Evolutionary conservation across 2,329 filamentous ascomycete genomes (phyloP), one percentile per base, ranked within the genome.

Genomic region (Akanthomyces muscarius): DNA sequence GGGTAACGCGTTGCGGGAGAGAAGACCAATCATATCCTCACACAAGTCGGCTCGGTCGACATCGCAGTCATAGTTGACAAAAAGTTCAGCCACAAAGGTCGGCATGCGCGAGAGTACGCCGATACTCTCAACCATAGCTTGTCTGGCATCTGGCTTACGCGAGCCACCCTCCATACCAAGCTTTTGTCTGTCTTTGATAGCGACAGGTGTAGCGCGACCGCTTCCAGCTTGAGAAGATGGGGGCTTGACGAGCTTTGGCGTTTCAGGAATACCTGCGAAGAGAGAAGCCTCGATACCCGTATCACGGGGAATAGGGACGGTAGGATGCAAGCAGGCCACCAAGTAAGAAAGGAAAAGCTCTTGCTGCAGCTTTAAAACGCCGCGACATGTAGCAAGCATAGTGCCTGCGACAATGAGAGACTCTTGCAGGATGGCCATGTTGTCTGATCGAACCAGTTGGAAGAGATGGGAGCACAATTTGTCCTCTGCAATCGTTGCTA

Each of bases 21-120:
- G 80, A 41, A 99, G 83, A 0, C 95, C 94, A 65, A 99, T 87
- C 84, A 98, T 90, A 71, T 99, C 96, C 78, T 97, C 91, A 71
- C 95, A 99, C 5, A 99, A 79, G 77, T 99, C 95, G 58, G 88
- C 89, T 56, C 93, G 86, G 72, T 99, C 91, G 59, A 92, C 88
- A 71, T 98, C 93, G 71, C 94, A 99, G 75, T 99, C 95, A 72
- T 98, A 99, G 75, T 99, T 99, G 76, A 98, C 87, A 73, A 97
- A 99, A 8, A 99, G 82, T 74, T 99, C 96, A 13, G 90, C 87
- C 86, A 98, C 92, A 72, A 96, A 99, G 48, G 88, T 93, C 0
- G 95, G 92, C 81, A 99, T 97, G 48, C 96, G 86, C 44, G 92
- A 91, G 64, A 99, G 80, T 61, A 94, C 92, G 42, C 94, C 93